These are phyloP conservation scores for Beauveria asiatica DNA, from an alignment of 2,329 filamentous ascomycete species.

Conservation along the genomic window DNA sequence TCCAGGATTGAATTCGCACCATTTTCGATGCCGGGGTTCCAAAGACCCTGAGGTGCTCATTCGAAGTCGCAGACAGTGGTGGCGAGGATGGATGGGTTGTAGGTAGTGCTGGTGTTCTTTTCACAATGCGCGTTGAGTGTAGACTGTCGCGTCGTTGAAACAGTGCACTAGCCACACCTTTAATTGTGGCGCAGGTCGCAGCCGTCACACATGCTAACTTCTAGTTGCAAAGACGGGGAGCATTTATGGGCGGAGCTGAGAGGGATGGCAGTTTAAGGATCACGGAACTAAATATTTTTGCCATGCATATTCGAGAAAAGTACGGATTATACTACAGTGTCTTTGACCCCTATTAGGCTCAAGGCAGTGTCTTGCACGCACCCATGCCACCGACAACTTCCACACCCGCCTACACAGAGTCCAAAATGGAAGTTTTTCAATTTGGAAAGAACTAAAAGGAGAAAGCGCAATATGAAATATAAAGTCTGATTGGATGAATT, in stretches of 20 bases:
- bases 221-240: background rate
- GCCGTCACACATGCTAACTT: no score
- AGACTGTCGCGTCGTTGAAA: background rate
- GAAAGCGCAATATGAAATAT: background rate
- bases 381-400: no score
- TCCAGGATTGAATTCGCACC: background rate
- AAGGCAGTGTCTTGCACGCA: no score
- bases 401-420: no score
- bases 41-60: background rate
- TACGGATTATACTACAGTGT: no score
- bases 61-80: background rate
- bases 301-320: no score
- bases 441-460: no score
- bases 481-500: background rate
- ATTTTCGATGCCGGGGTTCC: conserved; percentile 10
- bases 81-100: background rate
- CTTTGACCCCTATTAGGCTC: no score
- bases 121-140: background rate
- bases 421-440: no score
- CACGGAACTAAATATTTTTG: no score
- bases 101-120: background rate
- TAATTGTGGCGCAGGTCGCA: conserved; percentile 6
- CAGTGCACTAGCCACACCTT: conserved; percentile 5
- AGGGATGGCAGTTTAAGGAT: no score
- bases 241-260: no score